phyloP scores from a whole-genome alignment of 2,329 filamentous ascomycete species.

The Pestalotiopsis fici region DNA sequence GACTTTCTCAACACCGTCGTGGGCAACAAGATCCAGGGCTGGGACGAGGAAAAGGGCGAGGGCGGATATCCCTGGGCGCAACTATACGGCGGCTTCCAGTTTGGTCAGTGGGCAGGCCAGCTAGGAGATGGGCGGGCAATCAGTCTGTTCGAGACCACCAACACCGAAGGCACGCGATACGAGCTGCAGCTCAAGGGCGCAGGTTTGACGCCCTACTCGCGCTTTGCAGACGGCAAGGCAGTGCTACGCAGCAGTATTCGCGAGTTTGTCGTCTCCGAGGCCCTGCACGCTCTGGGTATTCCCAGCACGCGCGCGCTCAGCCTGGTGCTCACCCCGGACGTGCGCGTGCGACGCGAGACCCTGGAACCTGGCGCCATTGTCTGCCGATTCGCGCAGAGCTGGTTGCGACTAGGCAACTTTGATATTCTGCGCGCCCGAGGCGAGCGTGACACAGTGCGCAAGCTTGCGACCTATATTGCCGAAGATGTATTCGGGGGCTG shows the following conservation, averaged over 20 bases:
- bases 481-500: constrained; percentile 88
- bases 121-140: constrained; percentile 94
- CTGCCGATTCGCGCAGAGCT: constrained; percentile 84
- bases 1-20: constrained; percentile 78
- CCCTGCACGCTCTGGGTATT: constrained; percentile 80
- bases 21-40: constrained; percentile 81
- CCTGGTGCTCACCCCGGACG: constrained; percentile 73
- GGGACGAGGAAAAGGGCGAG: constrained; percentile 64
- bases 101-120: constrained; percentile 92
- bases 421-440: constrained; percentile 84
- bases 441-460: constrained; percentile 73
- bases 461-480: constrained; percentile 78
- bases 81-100: constrained; percentile 85
- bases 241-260: constrained; percentile 90
- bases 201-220: constrained; percentile 89
- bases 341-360: constrained; percentile 74
- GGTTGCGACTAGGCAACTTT: constrained; percentile 94
- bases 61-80: constrained; percentile 95
- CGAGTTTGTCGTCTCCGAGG: constrained; percentile 91
- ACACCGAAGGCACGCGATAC: constrained; percentile 70
- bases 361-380: constrained; percentile 92
- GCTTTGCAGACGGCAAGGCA: constrained; percentile 94
- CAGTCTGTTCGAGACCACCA: constrained; percentile 87
- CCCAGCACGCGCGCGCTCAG: constrained; percentile 86
- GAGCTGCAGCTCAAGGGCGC: constrained; percentile 95